Evolutionary conservation across 305 asterid species (phyloP).

Genomic region (Fraxinus ornus): DNA sequence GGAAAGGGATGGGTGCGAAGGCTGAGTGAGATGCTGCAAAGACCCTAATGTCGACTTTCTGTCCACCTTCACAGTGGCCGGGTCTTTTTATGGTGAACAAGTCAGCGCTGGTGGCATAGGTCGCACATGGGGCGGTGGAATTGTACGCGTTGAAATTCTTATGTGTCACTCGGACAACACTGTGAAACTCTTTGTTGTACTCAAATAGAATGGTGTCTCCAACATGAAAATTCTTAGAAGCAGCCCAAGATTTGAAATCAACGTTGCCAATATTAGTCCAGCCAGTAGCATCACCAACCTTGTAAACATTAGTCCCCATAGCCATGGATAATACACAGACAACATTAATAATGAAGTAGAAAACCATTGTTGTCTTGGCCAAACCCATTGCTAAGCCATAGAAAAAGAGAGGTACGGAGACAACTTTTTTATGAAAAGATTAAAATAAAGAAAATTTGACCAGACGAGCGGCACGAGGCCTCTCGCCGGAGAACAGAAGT

Average conservation of each 20-base stretch:
- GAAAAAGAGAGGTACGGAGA: background rate
- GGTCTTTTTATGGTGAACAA: conserved; percentile 34
- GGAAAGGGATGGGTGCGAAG: conserved; percentile 8
- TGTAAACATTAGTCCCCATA: conserved; percentile 31
- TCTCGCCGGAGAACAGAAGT: too few species aligned
- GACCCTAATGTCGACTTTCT: conserved; percentile 56
- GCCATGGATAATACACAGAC: conserved; percentile 3
- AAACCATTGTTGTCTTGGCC: background rate
- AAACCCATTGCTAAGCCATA: background rate
- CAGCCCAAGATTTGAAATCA: conserved; percentile 56
- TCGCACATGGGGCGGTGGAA: conserved; percentile 28
- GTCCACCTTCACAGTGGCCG: conserved; percentile 56
- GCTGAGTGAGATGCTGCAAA: background rate
- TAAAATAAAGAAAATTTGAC: background rate
- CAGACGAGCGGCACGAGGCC: too few species aligned
- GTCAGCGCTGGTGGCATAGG: conserved; percentile 49
- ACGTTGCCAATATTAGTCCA: conserved; percentile 40
- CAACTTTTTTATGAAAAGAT: background rate
- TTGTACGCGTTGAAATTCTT: conserved; percentile 53
- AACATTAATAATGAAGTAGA: background rate
- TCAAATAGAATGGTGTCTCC: conserved; percentile 54
- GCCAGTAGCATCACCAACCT: conserved; percentile 50
- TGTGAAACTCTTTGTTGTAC: conserved; percentile 54
- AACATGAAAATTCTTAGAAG: conserved; percentile 38
- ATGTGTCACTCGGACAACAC: conserved; percentile 60